Evolutionary conservation across 805 yeast species (phyloP).

Genomic region (Metschnikowia sp.): DNA sequence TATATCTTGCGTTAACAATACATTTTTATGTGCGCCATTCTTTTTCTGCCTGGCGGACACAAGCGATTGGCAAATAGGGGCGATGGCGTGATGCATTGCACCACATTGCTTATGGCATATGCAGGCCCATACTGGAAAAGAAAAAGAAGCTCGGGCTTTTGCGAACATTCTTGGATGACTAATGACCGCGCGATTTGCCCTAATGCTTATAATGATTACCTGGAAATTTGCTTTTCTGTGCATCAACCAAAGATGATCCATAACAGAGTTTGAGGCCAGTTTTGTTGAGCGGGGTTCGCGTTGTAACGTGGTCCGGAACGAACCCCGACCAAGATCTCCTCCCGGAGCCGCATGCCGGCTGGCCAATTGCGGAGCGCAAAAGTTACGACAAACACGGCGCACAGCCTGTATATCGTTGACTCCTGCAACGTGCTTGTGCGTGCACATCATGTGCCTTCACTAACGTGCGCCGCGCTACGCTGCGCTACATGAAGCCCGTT

Average conservation of each 20-base stretch:
- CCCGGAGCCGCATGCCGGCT: conserved; percentile 5
- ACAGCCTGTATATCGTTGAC: conserved; percentile 2
- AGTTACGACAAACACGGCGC: conserved; percentile 6
- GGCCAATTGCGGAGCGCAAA: conserved; percentile 9
- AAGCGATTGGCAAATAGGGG: background rate
- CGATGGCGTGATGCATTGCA: conserved; percentile 6
- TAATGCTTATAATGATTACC: background rate
- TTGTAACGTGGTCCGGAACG: background rate
- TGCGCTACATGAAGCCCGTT: conserved; percentile 9
- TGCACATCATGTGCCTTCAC: conserved; percentile 16
- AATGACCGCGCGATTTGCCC: no score
- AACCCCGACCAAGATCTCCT: conserved; percentile 5
- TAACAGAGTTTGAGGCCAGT: no score
- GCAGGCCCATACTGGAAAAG: background rate
- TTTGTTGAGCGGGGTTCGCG: no score
- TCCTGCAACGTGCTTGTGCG: conserved; percentile 15
- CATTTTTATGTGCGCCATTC: no score
- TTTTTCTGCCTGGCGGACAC: no score
- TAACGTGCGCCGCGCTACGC: conserved; percentile 14
- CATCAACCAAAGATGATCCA: background rate
- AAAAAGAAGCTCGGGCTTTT: background rate
- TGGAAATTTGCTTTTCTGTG: background rate
- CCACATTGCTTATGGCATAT: conserved; percentile 1
- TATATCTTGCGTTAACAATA: no score
- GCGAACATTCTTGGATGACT: no score